phyloP scores from a whole-genome alignment of 805 yeast genomes.

The Clavispora phyllophila region DNA sequence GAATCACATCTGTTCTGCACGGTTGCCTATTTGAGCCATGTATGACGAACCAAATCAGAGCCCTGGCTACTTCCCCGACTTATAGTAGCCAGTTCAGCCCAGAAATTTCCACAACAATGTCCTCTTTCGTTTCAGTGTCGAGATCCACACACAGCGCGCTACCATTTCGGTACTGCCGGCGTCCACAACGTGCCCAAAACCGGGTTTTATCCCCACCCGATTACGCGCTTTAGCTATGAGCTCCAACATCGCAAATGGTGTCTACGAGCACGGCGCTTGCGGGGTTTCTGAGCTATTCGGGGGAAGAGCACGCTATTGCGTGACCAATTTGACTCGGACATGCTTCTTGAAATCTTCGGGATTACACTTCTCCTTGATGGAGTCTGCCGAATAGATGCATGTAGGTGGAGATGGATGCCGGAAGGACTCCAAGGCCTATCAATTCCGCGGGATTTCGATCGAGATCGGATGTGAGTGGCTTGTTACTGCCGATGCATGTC shows the following conservation, averaged over 20 bases:
- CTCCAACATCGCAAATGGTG: conserved; percentile 6
- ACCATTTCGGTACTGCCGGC: conserved; percentile 3
- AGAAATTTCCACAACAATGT: neutral
- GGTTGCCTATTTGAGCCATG: no score
- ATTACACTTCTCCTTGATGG: conserved; percentile 8
- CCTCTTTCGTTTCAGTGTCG: neutral
- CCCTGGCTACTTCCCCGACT: no score
- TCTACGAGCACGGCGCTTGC: conserved; percentile 5
- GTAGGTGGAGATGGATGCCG: conserved; percentile 3
- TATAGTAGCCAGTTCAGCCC: no score
- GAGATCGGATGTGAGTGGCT: no score
- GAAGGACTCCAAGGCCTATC: conserved; percentile 9
- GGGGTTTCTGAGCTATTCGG: conserved; percentile 7
- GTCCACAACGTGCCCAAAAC: conserved; percentile 10
- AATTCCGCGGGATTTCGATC: conserved; percentile 11
- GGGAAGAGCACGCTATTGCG: conserved; percentile 10
- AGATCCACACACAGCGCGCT: conserved; percentile 2
- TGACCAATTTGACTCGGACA: conserved; percentile 10
- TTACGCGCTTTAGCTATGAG: conserved; percentile 5
- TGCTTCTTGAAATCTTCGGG: conserved; percentile 10
- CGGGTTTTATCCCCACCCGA: conserved; percentile 3
- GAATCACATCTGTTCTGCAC: no score
- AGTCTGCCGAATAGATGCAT: conserved; percentile 6
- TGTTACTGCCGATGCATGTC: no score
- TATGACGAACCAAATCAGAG: no score